A percentile compares a stretch with the other conserved stretches of the same genome.
phyloP scores from a whole-genome alignment of 1,284 basidiomycete species.

The Cutaneotrichosporon arboriforme region DNA sequence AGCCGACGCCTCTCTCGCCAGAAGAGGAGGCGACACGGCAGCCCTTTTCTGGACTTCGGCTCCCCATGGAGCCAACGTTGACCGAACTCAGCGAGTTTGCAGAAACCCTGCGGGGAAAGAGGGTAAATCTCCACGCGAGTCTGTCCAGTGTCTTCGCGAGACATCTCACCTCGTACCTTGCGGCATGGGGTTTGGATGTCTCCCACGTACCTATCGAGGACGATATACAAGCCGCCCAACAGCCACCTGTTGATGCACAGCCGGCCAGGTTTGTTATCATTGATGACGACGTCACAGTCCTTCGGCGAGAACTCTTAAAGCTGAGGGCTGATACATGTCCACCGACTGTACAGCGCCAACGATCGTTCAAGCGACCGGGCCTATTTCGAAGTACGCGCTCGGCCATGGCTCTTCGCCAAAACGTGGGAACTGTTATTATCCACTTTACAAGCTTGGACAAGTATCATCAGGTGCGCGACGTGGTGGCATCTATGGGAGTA shows the following conservation, averaged over 20 bases:
- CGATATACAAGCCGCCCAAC: slow-evolving; percentile 9
- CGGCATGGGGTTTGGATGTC: slow-evolving; percentile 90
- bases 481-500: slow-evolving; percentile 55
- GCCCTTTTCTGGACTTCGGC: slow-evolving; percentile 52
- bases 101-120: slow-evolving; percentile 72
- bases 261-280: slow-evolving; percentile 64
- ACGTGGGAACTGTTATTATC: slow-evolving; percentile 56
- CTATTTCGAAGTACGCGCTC: slow-evolving; percentile 55
- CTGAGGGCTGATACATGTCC: slow-evolving; percentile 57
- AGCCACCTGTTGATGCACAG: background rate
- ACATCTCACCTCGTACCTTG: slow-evolving; percentile 81
- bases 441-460: slow-evolving; percentile 86
- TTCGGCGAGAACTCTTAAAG: slow-evolving; percentile 64
- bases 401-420: slow-evolving; percentile 52
- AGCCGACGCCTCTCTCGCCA: slow-evolving; percentile 41
- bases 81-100: slow-evolving; percentile 71
- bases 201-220: slow-evolving; percentile 62
- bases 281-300: slow-evolving; percentile 74
- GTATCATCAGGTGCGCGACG: slow-evolving; percentile 78
- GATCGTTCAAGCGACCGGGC: slow-evolving; percentile 9
- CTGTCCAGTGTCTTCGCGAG: slow-evolving; percentile 78
- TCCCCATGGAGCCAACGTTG: slow-evolving; percentile 65
- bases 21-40: slow-evolving; percentile 53
- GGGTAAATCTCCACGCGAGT: slow-evolving; percentile 72
- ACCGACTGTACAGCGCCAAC: background rate